Percentiles rank a stretch among this genome's conserved stretches.
These are phyloP conservation scores for Posidonia australis DNA, from an alignment of 106 monocot species.

Conservation along the genomic window DNA sequence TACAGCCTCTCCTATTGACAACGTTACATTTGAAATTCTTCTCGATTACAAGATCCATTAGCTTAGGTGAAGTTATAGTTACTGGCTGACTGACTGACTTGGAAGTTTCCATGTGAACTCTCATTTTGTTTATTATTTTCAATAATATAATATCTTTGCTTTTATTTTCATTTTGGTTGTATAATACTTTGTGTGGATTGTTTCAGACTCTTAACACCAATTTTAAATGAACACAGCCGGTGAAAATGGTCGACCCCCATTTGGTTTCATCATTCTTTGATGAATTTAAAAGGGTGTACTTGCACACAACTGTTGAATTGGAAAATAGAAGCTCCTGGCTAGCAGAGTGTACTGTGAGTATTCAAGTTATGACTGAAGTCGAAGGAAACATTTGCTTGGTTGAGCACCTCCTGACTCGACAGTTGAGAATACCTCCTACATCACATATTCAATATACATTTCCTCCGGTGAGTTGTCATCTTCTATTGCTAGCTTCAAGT, in stretches of 20 bases:
- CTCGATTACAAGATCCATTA: too few species aligned
- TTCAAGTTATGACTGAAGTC: slow-evolving; percentile 68
- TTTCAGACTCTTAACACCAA: not conserved
- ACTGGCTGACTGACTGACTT: too few species aligned
- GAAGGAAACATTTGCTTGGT: slow-evolving; percentile 64
- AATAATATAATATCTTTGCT: not conserved
- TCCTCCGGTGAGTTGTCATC: slow-evolving; percentile 56
- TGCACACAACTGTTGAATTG: slow-evolving; percentile 74
- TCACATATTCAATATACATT: slow-evolving; percentile 45
- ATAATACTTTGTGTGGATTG: not conserved
- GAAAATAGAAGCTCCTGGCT: slow-evolving; percentile 77
- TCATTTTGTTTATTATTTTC: not conserved
- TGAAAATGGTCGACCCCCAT: slow-evolving; percentile 81
- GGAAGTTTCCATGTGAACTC: too few species aligned
- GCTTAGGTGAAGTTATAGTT: too few species aligned
- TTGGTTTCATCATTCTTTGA: slow-evolving; percentile 90
- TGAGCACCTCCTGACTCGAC: slow-evolving; percentile 56
- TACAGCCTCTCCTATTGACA: too few species aligned
- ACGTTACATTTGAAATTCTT: too few species aligned
- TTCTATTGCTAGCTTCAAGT: not conserved
- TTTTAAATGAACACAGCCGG: slow-evolving; percentile 41
- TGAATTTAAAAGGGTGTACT: slow-evolving; percentile 64
- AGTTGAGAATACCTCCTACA: slow-evolving; percentile 52
- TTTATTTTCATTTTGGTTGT: not conserved
- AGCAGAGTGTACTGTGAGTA: slow-evolving; percentile 68